Conservation (phyloP, 2,329 filamentous ascomycete species). For the Graphiopsis chlorocephala region DNA sequence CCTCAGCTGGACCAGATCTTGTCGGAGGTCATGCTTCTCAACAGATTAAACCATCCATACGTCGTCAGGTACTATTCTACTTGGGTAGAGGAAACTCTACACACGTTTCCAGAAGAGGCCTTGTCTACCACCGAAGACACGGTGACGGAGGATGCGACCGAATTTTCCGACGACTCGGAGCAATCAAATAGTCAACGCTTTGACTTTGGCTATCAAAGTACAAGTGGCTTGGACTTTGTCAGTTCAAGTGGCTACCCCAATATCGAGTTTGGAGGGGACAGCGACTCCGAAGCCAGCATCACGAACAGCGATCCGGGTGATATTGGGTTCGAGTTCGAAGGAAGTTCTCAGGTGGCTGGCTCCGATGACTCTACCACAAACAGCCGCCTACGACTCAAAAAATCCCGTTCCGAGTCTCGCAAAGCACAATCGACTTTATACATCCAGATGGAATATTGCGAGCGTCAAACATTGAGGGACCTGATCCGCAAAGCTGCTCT, state of each 20-base stretch:
- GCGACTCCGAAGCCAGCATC: constrained; percentile 34
- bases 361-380: constrained; percentile 2
- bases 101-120: constrained; percentile 45
- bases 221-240: constrained; percentile 86
- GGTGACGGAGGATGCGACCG: constrained; percentile 17
- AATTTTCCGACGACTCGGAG: constrained; percentile 20
- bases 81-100: constrained; percentile 68
- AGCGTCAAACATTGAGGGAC: constrained; percentile 87
- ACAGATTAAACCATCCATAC: constrained; percentile 86
- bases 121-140: constrained; percentile 21
- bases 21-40: constrained; percentile 82
- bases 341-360: neutral
- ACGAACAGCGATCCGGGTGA: neutral
- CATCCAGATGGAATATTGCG: constrained; percentile 99
- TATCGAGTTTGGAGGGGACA: constrained; percentile 71
- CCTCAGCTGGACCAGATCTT: constrained; percentile 72
- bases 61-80: constrained; percentile 91
- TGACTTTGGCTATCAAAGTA: constrained; percentile 62
- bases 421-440: constrained; percentile 74
- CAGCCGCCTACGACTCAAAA: constrained; percentile 31
- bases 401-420: constrained; percentile 46
- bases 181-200: constrained; percentile 55
- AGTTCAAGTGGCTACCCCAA: constrained; percentile 77
- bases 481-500: constrained; percentile 72
- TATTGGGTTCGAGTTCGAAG: neutral